Conservation (phyloP, 179 eudicot species). For the Drosera spatulata region DNA sequence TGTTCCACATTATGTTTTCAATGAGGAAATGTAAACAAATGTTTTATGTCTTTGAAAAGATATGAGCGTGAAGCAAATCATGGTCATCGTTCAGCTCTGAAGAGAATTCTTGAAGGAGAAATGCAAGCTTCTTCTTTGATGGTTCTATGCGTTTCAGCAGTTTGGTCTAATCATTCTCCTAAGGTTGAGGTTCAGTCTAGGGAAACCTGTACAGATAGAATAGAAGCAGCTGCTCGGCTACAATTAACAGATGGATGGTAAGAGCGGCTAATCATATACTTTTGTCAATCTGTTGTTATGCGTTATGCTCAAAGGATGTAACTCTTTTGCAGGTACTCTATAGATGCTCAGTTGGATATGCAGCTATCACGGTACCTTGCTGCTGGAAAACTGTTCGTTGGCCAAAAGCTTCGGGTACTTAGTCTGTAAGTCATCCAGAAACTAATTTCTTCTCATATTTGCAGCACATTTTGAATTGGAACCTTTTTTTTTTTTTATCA, state of each 20-base stretch:
- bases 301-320: neutral
- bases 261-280: conserved; percentile 8
- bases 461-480: neutral
- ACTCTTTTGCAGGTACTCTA: conserved; percentile 41
- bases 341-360: conserved; percentile 66
- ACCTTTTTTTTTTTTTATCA: neutral
- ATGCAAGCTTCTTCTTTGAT: conserved; percentile 68
- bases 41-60: conserved; percentile 25
- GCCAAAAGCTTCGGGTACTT: conserved; percentile 81
- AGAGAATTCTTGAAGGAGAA: conserved; percentile 86
- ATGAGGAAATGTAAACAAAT: neutral
- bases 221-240: conserved; percentile 21
- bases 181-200: conserved; percentile 18
- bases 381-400: conserved; percentile 68
- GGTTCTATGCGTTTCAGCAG: conserved; percentile 73
- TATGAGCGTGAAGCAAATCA: conserved; percentile 93
- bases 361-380: conserved; percentile 50
- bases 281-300: neutral
- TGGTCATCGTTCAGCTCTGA: conserved; percentile 84
- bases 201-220: conserved; percentile 18
- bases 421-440: too few species aligned
- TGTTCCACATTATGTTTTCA: neutral
- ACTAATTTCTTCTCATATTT: neutral
- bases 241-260: conserved; percentile 97
- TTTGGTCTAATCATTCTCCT: conserved; percentile 15